phyloP scores from a whole-genome alignment of 192 early-diverging fungal genomes.

The Geranomyces variabilis region DNA sequence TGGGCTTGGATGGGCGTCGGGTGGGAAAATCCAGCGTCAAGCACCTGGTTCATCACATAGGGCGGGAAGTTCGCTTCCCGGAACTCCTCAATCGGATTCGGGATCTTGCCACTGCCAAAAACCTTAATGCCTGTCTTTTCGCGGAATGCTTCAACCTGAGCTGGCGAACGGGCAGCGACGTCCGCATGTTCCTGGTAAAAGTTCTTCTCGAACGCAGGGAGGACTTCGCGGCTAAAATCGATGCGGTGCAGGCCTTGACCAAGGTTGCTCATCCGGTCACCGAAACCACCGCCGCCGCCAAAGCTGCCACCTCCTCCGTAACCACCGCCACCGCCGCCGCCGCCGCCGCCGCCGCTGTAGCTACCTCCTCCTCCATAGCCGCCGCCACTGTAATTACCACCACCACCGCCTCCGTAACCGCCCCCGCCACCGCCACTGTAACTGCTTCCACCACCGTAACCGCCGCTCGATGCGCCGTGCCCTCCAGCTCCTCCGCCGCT shows the following conservation, averaged over 20 bases:
- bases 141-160: conserved; percentile 80
- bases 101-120: conserved; percentile 76
- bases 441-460: neutral
- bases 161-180: conserved; percentile 66
- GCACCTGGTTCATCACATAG: conserved; percentile 88
- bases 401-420: conserved; percentile 9
- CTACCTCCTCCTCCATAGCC: conserved; percentile 23
- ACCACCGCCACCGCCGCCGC: conserved; percentile 39
- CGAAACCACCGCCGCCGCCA: conserved; percentile 40
- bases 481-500: neutral
- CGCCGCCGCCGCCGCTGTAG: conserved; percentile 39
- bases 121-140: conserved; percentile 78
- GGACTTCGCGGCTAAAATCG: conserved; percentile 67
- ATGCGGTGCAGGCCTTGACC: conserved; percentile 58
- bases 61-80: conserved; percentile 88
- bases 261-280: conserved; percentile 51
- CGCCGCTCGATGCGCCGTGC: neutral
- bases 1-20: conserved; percentile 96
- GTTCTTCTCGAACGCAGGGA: conserved; percentile 91
- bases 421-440: neutral
- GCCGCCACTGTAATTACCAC: neutral
- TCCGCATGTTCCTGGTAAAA: conserved; percentile 84
- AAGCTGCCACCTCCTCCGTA: conserved; percentile 49
- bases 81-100: conserved; percentile 87
- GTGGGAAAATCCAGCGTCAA: conserved; percentile 76